phyloP scores from a whole-genome alignment of 2,329 filamentous ascomycete genomes.

The Zalaria obscura region DNA sequence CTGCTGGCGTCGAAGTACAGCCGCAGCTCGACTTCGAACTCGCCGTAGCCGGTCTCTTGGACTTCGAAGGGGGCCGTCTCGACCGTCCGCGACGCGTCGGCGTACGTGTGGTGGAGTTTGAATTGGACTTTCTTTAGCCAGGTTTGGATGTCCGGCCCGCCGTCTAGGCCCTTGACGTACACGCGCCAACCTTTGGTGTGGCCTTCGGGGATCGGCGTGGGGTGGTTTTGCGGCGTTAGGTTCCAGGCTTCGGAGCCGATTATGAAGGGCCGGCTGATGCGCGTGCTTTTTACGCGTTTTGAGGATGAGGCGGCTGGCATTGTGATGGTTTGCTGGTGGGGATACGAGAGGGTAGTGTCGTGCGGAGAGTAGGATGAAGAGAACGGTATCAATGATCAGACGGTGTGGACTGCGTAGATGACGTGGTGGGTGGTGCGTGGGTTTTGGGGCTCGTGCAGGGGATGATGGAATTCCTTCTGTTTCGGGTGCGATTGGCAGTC shows the following conservation, averaged over 20 bases:
- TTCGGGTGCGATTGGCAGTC: too few species aligned
- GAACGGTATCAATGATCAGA: neutral
- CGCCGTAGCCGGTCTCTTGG: conserved; percentile 90
- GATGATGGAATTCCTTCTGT: too few species aligned
- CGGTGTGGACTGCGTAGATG: neutral
- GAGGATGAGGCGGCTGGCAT: conserved; percentile 20
- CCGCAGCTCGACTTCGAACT: conserved; percentile 93
- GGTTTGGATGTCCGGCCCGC: conserved; percentile 73
- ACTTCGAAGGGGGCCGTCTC: conserved; percentile 68
- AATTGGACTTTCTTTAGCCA: conserved; percentile 97
- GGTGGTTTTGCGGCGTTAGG: conserved; percentile 63
- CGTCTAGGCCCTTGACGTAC: conserved; percentile 80
- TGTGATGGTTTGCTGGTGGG: neutral
- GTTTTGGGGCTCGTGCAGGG: too few species aligned
- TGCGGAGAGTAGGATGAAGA: neutral
- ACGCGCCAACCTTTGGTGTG: conserved; percentile 97
- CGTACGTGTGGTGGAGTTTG: conserved; percentile 94
- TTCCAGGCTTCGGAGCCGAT: conserved; percentile 36
- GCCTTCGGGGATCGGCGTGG: conserved; percentile 64
- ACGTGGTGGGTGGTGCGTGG: too few species aligned
- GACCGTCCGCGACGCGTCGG: conserved; percentile 74
- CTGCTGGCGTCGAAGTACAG: conserved; percentile 82
- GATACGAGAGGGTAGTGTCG: neutral
- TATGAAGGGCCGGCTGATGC: conserved; percentile 21
- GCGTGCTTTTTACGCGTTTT: conserved; percentile 20